Evolutionary conservation across 352 stramenopile genomes (phyloP), one percentile per base, ranked within the genome.

Genomic region (Pythium insidiosum): DNA sequence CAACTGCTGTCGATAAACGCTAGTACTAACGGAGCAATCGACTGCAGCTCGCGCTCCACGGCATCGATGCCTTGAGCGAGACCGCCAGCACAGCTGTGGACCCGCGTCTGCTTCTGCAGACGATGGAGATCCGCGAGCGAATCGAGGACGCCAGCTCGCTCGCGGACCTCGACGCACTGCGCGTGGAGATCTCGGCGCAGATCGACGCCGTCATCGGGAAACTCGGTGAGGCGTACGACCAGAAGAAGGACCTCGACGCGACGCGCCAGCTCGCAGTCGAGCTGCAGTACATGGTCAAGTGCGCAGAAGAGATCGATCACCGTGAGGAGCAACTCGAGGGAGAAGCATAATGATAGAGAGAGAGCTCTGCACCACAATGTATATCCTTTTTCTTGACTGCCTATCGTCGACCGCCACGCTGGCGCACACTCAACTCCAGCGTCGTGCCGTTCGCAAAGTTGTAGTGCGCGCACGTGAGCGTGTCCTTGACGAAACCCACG

Each of bases 401-500:
- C 51, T 59, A 93, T 56, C 80, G 62, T 42, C 80, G 56, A 5
- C 80, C 80, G 41, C 80, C 80, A 39, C 80, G 77, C 54, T 90
- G 78, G 33, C 80, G 80, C 52, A 86, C 80, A 29, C 71, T 93
- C 38, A 93, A 56, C 34, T 93, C 77, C 18, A 93, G 47, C 18
- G 60, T 47, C 4, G 75, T 86, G 33, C 67, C 76, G 31, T 79
- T 83, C 35, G 84, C 58, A 45, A 93, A 90, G 53, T 93, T 93
- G 73, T 93, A 93, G 55, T 93, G 80, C 20, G 80, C 80, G 21
- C 73, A 88, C 1, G 51, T 82, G 13, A 90, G 66, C 11, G 71
- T 39, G 46, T 93, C 93, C 58, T 98, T 98, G 45, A 97, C 67
- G 47, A 98, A 98, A 5, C 86, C 90, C 47, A 76, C 68, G 5